phyloP scores from a whole-genome alignment of 2,329 filamentous ascomycete species.

The Dendrostoma leiphaemia region DNA sequence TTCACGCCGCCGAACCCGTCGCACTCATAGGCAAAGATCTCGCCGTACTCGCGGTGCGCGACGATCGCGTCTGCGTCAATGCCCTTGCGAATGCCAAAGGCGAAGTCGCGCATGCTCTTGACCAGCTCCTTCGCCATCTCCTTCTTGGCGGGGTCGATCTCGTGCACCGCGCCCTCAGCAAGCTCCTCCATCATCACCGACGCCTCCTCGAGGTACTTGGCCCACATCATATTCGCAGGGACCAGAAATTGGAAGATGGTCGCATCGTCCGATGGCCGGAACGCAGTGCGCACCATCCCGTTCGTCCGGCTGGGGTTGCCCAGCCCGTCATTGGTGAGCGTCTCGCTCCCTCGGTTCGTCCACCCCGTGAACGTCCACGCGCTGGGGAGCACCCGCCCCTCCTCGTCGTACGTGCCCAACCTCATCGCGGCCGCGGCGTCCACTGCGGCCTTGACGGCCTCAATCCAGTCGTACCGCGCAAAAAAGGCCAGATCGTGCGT shows the following conservation, averaged over 20 bases:
- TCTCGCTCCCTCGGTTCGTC: slow-evolving; percentile 71
- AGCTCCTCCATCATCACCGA: slow-evolving; percentile 47
- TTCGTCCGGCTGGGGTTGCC: slow-evolving; percentile 78
- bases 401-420: slow-evolving; percentile 63
- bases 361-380: slow-evolving; percentile 73
- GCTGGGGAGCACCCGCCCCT: slow-evolving; percentile 49
- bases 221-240: slow-evolving; percentile 74
- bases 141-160: slow-evolving; percentile 28
- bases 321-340: slow-evolving; percentile 68
- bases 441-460: slow-evolving; percentile 66
- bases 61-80: slow-evolving; percentile 72
- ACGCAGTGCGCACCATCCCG: slow-evolving; percentile 75
- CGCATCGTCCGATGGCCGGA: slow-evolving; percentile 81
- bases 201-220: slow-evolving; percentile 53
- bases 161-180: slow-evolving; percentile 35
- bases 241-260: slow-evolving; percentile 79
- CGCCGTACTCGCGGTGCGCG: slow-evolving; percentile 53
- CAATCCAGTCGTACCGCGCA: slow-evolving; percentile 61
- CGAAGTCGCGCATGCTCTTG: slow-evolving; percentile 52
- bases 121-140: slow-evolving; percentile 42
- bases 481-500: slow-evolving; percentile 58
- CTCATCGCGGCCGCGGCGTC: slow-evolving; percentile 64
- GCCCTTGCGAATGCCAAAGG: slow-evolving; percentile 62
- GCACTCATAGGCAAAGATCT: slow-evolving; percentile 76
- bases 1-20: slow-evolving; percentile 68